Evolutionary conservation across 345 rosid genomes (phyloP).

Genomic region (Erysimum cheiranthoides): DNA sequence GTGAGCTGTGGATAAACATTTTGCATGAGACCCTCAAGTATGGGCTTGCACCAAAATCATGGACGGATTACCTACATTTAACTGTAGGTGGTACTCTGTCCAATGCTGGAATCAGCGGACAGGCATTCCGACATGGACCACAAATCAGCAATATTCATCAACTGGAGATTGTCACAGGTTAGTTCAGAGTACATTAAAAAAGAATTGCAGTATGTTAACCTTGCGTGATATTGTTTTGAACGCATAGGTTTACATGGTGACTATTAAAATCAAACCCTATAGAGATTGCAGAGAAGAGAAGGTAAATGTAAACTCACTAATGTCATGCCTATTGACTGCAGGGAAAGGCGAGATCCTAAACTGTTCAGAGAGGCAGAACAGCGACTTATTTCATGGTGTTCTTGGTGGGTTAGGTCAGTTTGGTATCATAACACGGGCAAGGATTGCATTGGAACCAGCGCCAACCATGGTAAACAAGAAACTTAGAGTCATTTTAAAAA

Average conservation of each 20-base stretch:
- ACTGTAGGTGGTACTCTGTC: conserved; percentile 97
- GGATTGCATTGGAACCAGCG: conserved; percentile 81
- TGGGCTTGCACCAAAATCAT: conserved; percentile 92
- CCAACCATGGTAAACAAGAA: conserved; percentile 73
- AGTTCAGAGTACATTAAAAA: conserved; percentile 31
- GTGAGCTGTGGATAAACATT: conserved; percentile 90
- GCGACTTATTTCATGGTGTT: conserved; percentile 82
- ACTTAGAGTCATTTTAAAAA: conserved; percentile 10
- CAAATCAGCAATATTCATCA: conserved; percentile 95
- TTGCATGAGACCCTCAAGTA: conserved; percentile 67
- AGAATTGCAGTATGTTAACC: background rate
- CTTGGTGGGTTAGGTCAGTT: conserved; percentile 97
- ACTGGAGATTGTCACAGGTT: conserved; percentile 95
- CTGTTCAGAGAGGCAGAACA: conserved; percentile 73
- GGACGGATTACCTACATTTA: conserved; percentile 93
- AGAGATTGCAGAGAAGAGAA: conserved; percentile 12
- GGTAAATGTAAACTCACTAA: conserved; percentile 34
- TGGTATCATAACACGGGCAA: conserved; percentile 89
- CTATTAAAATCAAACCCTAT: conserved; percentile 2
- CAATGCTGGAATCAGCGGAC: conserved; percentile 96
- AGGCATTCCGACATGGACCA: conserved; percentile 90
- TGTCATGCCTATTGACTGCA: conserved; percentile 44
- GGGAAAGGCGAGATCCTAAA: conserved; percentile 89
- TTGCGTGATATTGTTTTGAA: background rate
- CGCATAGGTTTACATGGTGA: conserved; percentile 22